Evolutionary conservation across 148 eudicot species (phyloP).

Genomic region (Nepenthes gracilis): DNA sequence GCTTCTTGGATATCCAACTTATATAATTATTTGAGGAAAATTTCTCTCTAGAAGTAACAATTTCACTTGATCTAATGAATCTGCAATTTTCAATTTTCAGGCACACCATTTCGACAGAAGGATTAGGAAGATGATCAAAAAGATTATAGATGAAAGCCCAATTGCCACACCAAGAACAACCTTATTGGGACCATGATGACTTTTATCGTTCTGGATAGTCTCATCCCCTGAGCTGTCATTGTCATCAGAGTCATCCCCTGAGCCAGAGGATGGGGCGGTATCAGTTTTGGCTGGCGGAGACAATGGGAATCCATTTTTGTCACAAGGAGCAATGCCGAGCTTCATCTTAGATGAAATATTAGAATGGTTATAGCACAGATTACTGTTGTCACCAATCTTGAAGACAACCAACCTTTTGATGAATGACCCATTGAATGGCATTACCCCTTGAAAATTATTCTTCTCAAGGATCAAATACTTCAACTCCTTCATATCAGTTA

Average conservation of each 20-base stretch:
- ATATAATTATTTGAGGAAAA: no score
- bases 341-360: slow-evolving; percentile 39
- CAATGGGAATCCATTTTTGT: slow-evolving; percentile 60
- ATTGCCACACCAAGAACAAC: slow-evolving; percentile 84
- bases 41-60: background rate
- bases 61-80: background rate
- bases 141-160: slow-evolving; percentile 73
- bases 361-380: slow-evolving; percentile 67
- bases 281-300: slow-evolving; percentile 50
- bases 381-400: slow-evolving; percentile 52
- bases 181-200: slow-evolving; percentile 65
- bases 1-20: no score
- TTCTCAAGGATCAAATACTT: slow-evolving; percentile 65
- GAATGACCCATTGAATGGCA: slow-evolving; percentile 77
- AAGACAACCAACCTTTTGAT: slow-evolving; percentile 44
- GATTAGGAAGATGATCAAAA: slow-evolving; percentile 63
- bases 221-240: slow-evolving; percentile 30
- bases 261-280: slow-evolving; percentile 1
- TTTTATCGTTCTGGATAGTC: slow-evolving; percentile 12
- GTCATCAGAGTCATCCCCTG: slow-evolving; percentile 12
- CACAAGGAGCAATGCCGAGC: slow-evolving; percentile 85
- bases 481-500: slow-evolving; percentile 42
- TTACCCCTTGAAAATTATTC: slow-evolving; percentile 59
- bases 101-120: slow-evolving; percentile 56
- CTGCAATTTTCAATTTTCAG: slow-evolving; percentile 15